Conservation (phyloP, 2,329 filamentous ascomycete genomes). For the Plenodomus biglobosus region DNA sequence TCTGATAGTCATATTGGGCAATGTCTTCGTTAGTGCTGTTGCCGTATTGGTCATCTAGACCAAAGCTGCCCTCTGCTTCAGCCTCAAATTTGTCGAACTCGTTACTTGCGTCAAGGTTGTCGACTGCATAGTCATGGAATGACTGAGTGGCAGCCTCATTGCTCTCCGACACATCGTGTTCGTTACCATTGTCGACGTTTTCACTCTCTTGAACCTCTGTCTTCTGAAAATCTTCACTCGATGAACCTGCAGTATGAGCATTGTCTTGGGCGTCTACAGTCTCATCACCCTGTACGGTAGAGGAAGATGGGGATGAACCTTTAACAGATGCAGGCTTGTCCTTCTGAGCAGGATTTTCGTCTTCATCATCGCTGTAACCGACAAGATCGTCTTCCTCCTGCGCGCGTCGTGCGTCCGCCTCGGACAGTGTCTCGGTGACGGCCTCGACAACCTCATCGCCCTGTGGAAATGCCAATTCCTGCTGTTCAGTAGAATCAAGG, state of each 20-base stretch:
- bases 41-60: constrained; percentile 14
- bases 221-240: neutral
- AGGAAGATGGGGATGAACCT: constrained; percentile 24
- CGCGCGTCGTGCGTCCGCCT: constrained; percentile 15
- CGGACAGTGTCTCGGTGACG: neutral
- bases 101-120: constrained; percentile 14
- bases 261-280: constrained; percentile 13
- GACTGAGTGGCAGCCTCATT: constrained; percentile 4
- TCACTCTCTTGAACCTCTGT: neutral
- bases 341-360: constrained; percentile 3
- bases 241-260: constrained; percentile 1
- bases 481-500: neutral
- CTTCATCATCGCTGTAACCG: constrained; percentile 55
- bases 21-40: constrained; percentile 31
- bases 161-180: neutral
- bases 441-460: constrained; percentile 2
- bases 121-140: constrained; percentile 18
- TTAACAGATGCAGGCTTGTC: constrained; percentile 12
- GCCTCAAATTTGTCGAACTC: constrained; percentile 15
- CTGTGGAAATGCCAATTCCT: neutral
- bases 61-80: constrained; percentile 11
- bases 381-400: constrained; percentile 47
- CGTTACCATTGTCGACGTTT: constrained; percentile 3
- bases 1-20: constrained; percentile 19
- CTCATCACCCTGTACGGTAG: constrained; percentile 40